Base-by-base conservation (phyloP, 495 filamentous ascomycete genomes). In the Trichodelitschia bisporula region DNA sequence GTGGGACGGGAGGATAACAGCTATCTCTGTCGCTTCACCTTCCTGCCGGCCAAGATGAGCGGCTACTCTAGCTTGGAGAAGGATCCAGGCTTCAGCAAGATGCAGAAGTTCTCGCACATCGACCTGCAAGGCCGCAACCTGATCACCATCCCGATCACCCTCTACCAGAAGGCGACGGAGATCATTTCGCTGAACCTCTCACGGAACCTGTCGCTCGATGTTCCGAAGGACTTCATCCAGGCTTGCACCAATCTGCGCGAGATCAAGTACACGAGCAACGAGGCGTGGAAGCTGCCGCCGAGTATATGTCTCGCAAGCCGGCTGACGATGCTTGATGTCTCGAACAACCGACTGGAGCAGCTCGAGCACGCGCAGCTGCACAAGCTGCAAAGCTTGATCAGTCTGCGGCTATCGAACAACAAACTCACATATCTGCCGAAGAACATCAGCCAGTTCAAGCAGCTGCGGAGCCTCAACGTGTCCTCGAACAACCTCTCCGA, bases 1-100 rank as follows among this genome's bases (percentile, higher is more conserved):
- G 69, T 99, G 31, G 86, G 86, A n/a, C 68, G 86, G 26, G 86
- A 99, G 47, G 86, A 99, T 49, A 89, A 93, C 49, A 84, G 82
- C 42, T 95, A 95, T 40, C 60, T 99, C 4, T 83, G 83, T 42
- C 78, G 86, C 4, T 95, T 95, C 52, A 76, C 80, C 15, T 99
- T 95, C 47, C 57, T 92, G 29, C 79, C 84, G 6, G 74, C 73
- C 8, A 74, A 78, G 36, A 68, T 90, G 41, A 78, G 68, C 47
- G 77, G 77, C n/a, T 82, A 76, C 47, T 64, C 59, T 35, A 75
- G 56, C 51, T 51, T 71, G 10, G 66, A 73, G 35, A 61, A 72
- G 35, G 83, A 95, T 29, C 67, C 80, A 8, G 79, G 72, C 3
- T 70, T 89, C 27, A 62, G 56, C 38, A 78, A 76, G 39, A 62